Base-by-base conservation (phyloP, 2,329 filamentous ascomycete species). In the Exserohilum turcica region DNA sequence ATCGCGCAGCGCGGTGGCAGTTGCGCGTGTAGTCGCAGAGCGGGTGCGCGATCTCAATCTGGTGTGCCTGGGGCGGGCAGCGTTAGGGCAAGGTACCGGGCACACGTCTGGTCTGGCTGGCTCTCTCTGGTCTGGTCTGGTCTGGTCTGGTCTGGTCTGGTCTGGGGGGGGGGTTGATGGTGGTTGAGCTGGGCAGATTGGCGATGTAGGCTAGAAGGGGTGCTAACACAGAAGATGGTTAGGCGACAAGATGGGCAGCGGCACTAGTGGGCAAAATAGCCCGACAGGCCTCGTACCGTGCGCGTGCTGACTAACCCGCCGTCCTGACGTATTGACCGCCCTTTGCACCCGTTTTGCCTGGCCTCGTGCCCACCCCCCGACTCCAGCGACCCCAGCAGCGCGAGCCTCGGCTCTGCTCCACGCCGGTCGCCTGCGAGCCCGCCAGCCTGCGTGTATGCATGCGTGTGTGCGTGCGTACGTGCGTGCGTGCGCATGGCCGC, bases 191-290 rank as follows among this genome's bases (percentile, higher is more conserved):
- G 32, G 63, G 65, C 59, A 73, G 70, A 73, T 72, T 72, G 64
- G 71, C 71, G 70, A 73, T 60, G 70, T 59, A 66, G 67, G 54
- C 70, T 73, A 73, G 65, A 52, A 64, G 15, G 35, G 43, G 28
- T 39, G 33, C 50, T 53, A 53, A 32, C 36, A 38, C 50, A 67
- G 49, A 67, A 72, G 69, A 55, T 60, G 71, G 72, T 67, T 74
- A 72, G 70, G 70, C 64, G 61, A 59, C 55, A 58, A 53, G 63
- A 66, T 63, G 67, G 60, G 19, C 28, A 43, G 45, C 36, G 28
- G 19, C 51, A 29, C 51, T 54, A 54, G 51, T 57, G 65, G 58
- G 65, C 39, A 52, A 44, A 61, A 59, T 56, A 60, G 66, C 53
- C 53, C 53, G 51, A 54, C 39, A 18, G 24, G 12, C 3, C 24